phyloP scores from a whole-genome alignment of 768 basidiomycete genomes.

The Porpolomopsis calyptriformis region DNA sequence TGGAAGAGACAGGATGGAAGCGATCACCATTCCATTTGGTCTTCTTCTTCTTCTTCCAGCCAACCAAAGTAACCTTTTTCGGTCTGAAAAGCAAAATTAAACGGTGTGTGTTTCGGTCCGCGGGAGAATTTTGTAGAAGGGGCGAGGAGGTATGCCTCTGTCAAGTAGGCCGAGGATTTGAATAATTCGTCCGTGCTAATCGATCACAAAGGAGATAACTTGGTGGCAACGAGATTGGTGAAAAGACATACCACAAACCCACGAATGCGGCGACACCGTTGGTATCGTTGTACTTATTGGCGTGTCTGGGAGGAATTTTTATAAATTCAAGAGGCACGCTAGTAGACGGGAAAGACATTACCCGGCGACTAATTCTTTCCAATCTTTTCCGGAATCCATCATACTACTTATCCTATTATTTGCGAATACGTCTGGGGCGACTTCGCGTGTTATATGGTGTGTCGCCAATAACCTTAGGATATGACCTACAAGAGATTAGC shows the following conservation, averaged over 20 bases:
- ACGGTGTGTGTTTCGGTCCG: conserved; percentile 50
- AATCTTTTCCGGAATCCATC: conserved; percentile 57
- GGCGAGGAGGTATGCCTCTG: conserved; percentile 48
- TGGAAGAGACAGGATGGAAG: too few species aligned
- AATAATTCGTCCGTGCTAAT: conserved; percentile 64
- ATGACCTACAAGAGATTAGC: conserved; percentile 38
- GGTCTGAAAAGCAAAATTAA: conserved; percentile 58
- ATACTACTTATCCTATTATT: conserved; percentile 56
- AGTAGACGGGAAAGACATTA: background rate
- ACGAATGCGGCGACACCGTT: conserved; percentile 63
- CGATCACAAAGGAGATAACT: background rate
- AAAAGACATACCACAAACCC: conserved; percentile 45
- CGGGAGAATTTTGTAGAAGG: conserved; percentile 24
- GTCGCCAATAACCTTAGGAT: conserved; percentile 68
- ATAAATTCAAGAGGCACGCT: background rate
- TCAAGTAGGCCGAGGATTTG: conserved; percentile 66
- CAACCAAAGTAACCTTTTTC: conserved; percentile 55
- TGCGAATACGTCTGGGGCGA: conserved; percentile 60
- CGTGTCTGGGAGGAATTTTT: conserved; percentile 34
- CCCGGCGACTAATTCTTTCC: background rate
- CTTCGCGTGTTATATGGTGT: conserved; percentile 64
- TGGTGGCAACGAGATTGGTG: background rate
- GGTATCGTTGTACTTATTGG: conserved; percentile 49
- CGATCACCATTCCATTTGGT: background rate
- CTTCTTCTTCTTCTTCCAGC: conserved; percentile 40